These are phyloP conservation scores for Pneumocystis murina DNA, from an alignment of 1,139 yeast genomes.

Conservation along the genomic window DNA sequence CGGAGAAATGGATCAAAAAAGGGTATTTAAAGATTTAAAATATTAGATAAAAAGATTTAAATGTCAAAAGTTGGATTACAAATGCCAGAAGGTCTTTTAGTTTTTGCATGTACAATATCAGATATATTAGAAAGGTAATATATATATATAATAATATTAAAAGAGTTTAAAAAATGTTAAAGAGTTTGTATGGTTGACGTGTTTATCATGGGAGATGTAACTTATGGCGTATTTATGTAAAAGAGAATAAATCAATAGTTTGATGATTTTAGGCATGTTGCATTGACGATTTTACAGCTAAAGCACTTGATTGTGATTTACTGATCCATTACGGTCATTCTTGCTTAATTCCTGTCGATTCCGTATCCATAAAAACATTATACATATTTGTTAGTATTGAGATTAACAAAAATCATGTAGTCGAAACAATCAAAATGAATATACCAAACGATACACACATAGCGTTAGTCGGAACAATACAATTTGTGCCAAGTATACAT, in stretches of 20 bases:
- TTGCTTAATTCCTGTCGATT: constrained; percentile 87
- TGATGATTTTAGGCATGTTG: constrained; percentile 60
- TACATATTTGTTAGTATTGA: constrained; percentile 91
- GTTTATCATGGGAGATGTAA: constrained; percentile 95
- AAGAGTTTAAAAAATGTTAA: neutral
- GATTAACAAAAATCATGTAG: constrained; percentile 68
- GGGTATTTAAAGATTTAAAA: neutral
- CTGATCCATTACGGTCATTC: constrained; percentile 96
- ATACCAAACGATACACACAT: constrained; percentile 44
- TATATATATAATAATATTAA: constrained; percentile 19
- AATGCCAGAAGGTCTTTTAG: constrained; percentile 91
- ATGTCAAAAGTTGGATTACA: constrained; percentile 58
- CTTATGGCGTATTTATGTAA: constrained; percentile 43
- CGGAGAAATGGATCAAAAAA: constrained; percentile 53
- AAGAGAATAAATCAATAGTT: neutral
- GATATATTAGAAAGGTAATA: constrained; percentile 66
- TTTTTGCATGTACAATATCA: constrained; percentile 70
- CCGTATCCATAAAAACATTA: constrained; percentile 74
- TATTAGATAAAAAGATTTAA: neutral
- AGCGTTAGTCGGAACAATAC: constrained; percentile 90
- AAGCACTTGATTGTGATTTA: constrained; percentile 83
- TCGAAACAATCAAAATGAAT: constrained; percentile 60
- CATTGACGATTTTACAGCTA: constrained; percentile 89
- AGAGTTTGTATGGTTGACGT: constrained; percentile 62
- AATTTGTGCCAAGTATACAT: constrained; percentile 88